Evolutionary conservation across 768 basidiomycete species (phyloP).

Genomic region (Boletus subcaerulescens): DNA sequence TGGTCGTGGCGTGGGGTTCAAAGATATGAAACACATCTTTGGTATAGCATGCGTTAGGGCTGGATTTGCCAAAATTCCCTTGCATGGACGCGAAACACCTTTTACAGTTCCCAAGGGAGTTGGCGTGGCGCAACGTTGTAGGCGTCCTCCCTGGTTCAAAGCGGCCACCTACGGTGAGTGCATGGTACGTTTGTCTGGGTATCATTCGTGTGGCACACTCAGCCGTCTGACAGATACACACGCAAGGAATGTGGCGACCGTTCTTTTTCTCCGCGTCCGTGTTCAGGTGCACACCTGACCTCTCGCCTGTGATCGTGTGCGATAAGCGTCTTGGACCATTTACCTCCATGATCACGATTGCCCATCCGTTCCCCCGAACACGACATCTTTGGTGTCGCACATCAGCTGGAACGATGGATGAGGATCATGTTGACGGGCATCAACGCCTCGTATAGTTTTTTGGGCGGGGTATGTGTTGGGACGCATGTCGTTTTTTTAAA

Average conservation of each 20-base stretch:
- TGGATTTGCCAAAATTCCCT: conserved; percentile 12
- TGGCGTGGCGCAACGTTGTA: background rate
- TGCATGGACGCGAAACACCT: background rate
- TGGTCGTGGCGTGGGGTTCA: conserved; percentile 1
- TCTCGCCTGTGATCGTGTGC: background rate
- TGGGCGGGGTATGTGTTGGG: conserved; percentile 35
- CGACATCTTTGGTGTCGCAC: background rate
- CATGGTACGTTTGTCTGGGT: background rate
- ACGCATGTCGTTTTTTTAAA: background rate
- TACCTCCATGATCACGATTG: background rate
- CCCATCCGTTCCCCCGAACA: background rate
- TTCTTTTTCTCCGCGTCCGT: background rate
- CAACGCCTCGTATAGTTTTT: conserved; percentile 57
- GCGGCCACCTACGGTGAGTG: background rate
- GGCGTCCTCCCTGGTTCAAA: background rate
- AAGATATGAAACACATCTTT: conserved; percentile 10
- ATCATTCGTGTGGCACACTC: background rate
- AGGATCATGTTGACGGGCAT: conserved; percentile 48
- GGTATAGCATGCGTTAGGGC: conserved; percentile 6
- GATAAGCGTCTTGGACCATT: conserved; percentile 10
- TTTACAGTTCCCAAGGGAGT: conserved; percentile 1
- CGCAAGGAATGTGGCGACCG: background rate
- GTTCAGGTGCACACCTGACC: conserved; percentile 2
- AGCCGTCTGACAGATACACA: conserved; percentile 1
- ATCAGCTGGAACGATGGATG: background rate